These are phyloP conservation scores for Paramarasmius palmivorus DNA, from an alignment of 1,284 basidiomycete genomes.

Conservation along the genomic window DNA sequence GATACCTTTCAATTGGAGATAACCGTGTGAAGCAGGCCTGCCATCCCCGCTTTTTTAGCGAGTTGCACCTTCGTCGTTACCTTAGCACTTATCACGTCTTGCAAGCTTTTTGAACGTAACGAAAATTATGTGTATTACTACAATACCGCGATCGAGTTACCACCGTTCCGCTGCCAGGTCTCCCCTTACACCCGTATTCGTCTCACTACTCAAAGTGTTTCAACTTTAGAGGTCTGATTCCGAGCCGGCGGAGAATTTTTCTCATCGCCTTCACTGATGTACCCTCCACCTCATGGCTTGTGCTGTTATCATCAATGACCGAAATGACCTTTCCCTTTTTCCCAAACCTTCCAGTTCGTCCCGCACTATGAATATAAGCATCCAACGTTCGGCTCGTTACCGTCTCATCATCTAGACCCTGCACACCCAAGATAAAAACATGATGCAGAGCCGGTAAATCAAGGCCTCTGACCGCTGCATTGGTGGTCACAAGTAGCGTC, in stretches of 20 bases:
- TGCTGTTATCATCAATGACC: slow-evolving; percentile 44
- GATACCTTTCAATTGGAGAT: not conserved
- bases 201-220: slow-evolving; percentile 8
- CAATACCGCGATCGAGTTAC: not conserved
- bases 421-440: slow-evolving; percentile 64
- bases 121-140: not conserved
- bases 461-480: slow-evolving; percentile 67
- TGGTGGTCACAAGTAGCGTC: slow-evolving; percentile 64
- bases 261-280: slow-evolving; percentile 33
- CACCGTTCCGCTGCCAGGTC: not conserved
- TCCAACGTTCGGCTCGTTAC: slow-evolving; percentile 50
- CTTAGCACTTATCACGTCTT: no score
- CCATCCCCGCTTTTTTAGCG: not conserved
- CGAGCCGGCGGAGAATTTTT: slow-evolving; percentile 42
- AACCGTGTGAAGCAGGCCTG: not conserved
- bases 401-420: slow-evolving; percentile 35
- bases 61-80: not conserved
- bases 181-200: no score
- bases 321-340: slow-evolving; percentile 62
- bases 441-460: slow-evolving; percentile 72
- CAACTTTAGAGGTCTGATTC: slow-evolving; percentile 7
- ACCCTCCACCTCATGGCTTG: slow-evolving; percentile 22
- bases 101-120: no score
- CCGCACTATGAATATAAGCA: slow-evolving; percentile 69
- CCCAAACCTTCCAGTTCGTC: slow-evolving; percentile 76